A percentile compares a stretch with the other conserved stretches of the same genome.
These are phyloP conservation scores for Leptographium wingfieldii DNA, from an alignment of 2,329 filamentous ascomycete species.

Conservation along the genomic window DNA sequence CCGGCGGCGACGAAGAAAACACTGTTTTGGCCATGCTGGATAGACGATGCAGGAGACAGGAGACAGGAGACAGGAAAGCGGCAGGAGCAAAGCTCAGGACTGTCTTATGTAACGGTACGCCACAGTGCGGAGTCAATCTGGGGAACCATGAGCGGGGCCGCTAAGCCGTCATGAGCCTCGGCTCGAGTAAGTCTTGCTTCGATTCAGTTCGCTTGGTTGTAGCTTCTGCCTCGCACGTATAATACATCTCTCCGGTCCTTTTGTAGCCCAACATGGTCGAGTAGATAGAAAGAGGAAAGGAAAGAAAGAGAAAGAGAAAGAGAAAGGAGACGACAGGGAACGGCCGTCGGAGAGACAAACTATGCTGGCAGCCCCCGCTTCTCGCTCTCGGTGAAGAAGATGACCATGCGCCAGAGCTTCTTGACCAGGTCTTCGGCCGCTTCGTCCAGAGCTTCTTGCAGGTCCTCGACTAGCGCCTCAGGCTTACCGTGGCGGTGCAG, in stretches of 20 bases:
- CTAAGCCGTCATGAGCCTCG: not conserved
- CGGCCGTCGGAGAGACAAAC: no score
- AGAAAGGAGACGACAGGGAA: not conserved
- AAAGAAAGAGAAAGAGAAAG: not conserved
- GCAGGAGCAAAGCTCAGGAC: no score
- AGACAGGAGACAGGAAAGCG: not conserved
- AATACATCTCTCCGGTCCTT: not conserved
- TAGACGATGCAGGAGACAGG: not conserved
- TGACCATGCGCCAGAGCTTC: constrained; percentile 97
- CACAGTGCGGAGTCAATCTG: not conserved
- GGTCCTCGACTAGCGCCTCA: constrained; percentile 68
- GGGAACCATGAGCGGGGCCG: not conserved
- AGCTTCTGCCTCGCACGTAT: not conserved
- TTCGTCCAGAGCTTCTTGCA: constrained; percentile 85
- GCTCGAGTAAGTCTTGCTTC: no score
- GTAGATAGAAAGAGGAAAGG: not conserved
- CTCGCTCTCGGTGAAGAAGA: constrained; percentile 93
- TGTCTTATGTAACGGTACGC: not conserved
- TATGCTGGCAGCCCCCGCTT: constrained; percentile 69
- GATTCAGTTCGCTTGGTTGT: not conserved
- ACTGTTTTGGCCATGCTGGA: constrained; percentile 1
- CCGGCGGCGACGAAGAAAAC: constrained; percentile 25
- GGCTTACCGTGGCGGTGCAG: constrained; percentile 63
- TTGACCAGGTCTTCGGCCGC: constrained; percentile 88
- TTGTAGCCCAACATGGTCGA: not conserved